Evolutionary conservation across 1,284 basidiomycete species (phyloP).

Genomic region (Ganoderma meredithae): DNA sequence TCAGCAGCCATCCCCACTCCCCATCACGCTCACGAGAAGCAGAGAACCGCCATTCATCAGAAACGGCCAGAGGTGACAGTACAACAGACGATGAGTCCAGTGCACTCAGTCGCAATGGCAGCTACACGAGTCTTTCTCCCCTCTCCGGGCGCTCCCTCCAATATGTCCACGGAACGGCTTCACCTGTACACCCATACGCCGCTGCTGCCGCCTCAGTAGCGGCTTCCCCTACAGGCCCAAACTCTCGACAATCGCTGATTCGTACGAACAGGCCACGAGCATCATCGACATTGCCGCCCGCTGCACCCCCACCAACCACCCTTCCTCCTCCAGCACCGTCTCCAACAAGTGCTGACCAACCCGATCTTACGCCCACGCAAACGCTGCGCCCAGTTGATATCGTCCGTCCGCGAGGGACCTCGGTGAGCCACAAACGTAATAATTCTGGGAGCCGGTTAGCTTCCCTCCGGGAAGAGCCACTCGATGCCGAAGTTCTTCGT

Average conservation of each 20-base stretch:
- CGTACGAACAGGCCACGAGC: slow-evolving; percentile 53
- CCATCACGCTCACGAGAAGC: slow-evolving; percentile 41
- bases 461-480: slow-evolving; percentile 67
- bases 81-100: slow-evolving; percentile 44
- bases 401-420: slow-evolving; percentile 54
- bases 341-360: slow-evolving; percentile 39
- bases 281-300: slow-evolving; percentile 67
- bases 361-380: slow-evolving; percentile 37
- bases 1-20: slow-evolving; percentile 47
- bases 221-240: slow-evolving; percentile 29
- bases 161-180: slow-evolving; percentile 26
- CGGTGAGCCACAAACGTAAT: slow-evolving; percentile 58
- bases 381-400: slow-evolving; percentile 44
- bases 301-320: slow-evolving; percentile 67
- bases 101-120: slow-evolving; percentile 26
- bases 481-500: slow-evolving; percentile 33
- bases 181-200: slow-evolving; percentile 41
- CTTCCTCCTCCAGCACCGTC: slow-evolving; percentile 70
- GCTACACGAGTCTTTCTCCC: slow-evolving; percentile 36
- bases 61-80: slow-evolving; percentile 38
- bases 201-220: slow-evolving; percentile 30
- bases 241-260: slow-evolving; percentile 33
- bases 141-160: slow-evolving; percentile 22
- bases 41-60: slow-evolving; percentile 40
- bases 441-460: slow-evolving; percentile 65